Conservation (phyloP, 2,329 filamentous ascomycete species). For the Aspergillus amoenus region DNA sequence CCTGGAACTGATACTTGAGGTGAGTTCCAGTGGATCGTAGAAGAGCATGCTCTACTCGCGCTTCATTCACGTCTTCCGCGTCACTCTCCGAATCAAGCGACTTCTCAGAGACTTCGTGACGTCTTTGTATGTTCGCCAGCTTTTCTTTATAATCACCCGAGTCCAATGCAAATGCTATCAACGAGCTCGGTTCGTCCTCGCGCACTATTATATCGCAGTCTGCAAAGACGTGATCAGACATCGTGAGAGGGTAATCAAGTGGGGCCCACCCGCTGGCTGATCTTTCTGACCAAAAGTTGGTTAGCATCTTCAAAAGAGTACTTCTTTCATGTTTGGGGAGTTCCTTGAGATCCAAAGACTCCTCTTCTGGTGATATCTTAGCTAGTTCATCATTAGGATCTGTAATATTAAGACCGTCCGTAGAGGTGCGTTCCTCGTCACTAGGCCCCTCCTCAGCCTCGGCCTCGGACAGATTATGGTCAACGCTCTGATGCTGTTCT, state of each 20-base stretch:
- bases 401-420: conserved; percentile 66
- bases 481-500: conserved; percentile 45
- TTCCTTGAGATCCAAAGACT: conserved; percentile 63
- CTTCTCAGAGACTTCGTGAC: conserved; percentile 31
- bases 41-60: conserved; percentile 80
- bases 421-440: conserved; percentile 68
- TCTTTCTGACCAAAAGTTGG: conserved; percentile 97
- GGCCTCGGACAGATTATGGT: conserved; percentile 60
- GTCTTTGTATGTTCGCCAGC: conserved; percentile 54
- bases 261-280: conserved; percentile 92
- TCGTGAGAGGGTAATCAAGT: conserved; percentile 85
- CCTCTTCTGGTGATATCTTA: conserved; percentile 53
- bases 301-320: conserved; percentile 91
- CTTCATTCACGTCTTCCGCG: conserved; percentile 56
- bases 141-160: conserved; percentile 85
- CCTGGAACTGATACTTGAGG: conserved; percentile 91
- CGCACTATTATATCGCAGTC: conserved; percentile 96
- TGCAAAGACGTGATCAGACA: conserved; percentile 91
- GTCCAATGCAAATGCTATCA: conserved; percentile 89
- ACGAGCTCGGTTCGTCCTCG: conserved; percentile 93
- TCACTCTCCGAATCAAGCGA: conserved; percentile 24
- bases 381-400: conserved; percentile 54
- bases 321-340: conserved; percentile 90
- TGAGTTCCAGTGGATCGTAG: conserved; percentile 85
- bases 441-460: conserved; percentile 69